Percentiles rank a stretch among this genome's conserved stretches.
Evolutionary conservation across 2,329 filamentous ascomycete genomes (phyloP).

Genomic region (Arthrobotrys iridis): DNA sequence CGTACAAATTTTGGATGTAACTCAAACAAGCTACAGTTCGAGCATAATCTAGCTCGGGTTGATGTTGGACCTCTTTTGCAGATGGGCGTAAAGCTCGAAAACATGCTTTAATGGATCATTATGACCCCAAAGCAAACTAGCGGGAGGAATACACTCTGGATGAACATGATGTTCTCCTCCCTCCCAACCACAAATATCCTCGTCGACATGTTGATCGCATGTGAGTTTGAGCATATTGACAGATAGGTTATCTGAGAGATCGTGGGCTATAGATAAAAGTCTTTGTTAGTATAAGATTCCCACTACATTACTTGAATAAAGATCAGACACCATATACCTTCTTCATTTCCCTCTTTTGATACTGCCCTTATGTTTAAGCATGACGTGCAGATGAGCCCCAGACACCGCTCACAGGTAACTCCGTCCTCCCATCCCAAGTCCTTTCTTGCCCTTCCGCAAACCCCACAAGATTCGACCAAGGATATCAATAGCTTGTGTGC

Average conservation of each 20-base stretch:
- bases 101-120: constrained; percentile 13
- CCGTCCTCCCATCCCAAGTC: background rate
- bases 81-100: constrained; percentile 6
- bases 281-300: background rate
- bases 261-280: background rate
- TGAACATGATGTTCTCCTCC: constrained; percentile 19
- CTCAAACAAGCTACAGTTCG: no score
- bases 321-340: background rate
- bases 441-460: background rate
- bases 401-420: constrained; percentile 16
- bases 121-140: constrained; percentile 11
- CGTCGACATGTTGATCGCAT: background rate
- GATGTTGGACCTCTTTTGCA: background rate
- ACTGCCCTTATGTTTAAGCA: constrained; percentile 13
- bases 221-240: constrained; percentile 5
- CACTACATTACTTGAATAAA: no score
- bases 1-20: no score
- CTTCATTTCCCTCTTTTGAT: background rate
- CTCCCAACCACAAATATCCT: background rate
- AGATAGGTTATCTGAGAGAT: background rate
- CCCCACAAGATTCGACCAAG: background rate
- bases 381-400: constrained; percentile 4
- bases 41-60: no score
- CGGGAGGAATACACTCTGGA: constrained; percentile 17
- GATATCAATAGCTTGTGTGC: constrained; percentile 9